Evolutionary conservation across 352 stramenopile genomes (phyloP), one percentile per base, ranked within the genome.

Genomic region (Thalassiosira livingstoniorum): DNA sequence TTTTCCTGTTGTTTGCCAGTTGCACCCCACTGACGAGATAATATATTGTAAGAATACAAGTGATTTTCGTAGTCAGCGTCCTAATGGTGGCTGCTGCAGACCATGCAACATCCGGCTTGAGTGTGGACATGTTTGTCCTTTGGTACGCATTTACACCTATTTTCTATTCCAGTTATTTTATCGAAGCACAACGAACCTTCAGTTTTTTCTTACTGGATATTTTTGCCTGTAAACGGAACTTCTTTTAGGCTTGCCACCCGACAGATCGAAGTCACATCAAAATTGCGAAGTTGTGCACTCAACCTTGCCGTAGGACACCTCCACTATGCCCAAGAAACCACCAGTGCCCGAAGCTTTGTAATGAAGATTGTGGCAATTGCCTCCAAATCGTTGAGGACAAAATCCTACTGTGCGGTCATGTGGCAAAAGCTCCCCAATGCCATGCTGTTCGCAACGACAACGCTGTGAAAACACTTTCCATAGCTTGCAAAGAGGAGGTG

Each of bases 11-110:
- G 73, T 55, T 21, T 96, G 73, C 82, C 86, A 80, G 47, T 80
- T 69, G 11, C 92, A 88, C 89, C 88, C 64, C 65, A 91, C 78
- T 66, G 81, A 70, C 80, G 82, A 57, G 45, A 55, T 66, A 54
- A 35, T 75, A 67, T 37, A 76, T 29, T 74, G 85, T n/a, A 91
- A 32, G 75, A 83, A 34, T 68, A 62, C 29, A 11, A 32, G 70
- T 51, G 88, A 93, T 18, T 94, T 95, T 51, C 67, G 83, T 32
- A 76, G 77, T 39, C 58, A 90, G 2, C 74, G 90, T 1, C 94
- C 94, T n/a, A 92, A 96, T 87, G 93, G 94, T 42, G 94, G 94
- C 4, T 97, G 94, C 68, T 68, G 83, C 31, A 81, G 86, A 2
- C 80, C 85, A 15, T 96, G 94, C 66, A 83, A 82, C 47, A 82